phyloP scores from a whole-genome alignment of 352 stramenopile species.

The Phytopythium cucurbitacearum region DNA sequence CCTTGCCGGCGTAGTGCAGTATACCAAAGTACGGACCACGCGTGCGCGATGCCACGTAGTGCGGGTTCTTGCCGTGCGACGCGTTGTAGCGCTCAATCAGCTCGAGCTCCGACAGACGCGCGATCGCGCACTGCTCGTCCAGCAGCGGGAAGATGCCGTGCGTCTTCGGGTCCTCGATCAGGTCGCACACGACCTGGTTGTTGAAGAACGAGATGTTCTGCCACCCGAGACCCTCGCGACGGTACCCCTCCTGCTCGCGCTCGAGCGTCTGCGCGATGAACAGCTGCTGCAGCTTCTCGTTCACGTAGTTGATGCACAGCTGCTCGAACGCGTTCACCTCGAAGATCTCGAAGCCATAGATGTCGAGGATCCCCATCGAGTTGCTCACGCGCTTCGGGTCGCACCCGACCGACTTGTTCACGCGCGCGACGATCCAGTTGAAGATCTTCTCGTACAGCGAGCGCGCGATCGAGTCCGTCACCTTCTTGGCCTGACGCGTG shows the following conservation, averaged over 20 bases:
- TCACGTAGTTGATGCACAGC: slow-evolving; percentile 90
- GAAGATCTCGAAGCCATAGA: slow-evolving; percentile 91
- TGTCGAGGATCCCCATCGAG: slow-evolving; percentile 87
- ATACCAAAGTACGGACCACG: slow-evolving; percentile 74
- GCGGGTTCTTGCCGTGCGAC: slow-evolving; percentile 59
- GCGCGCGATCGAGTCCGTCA: slow-evolving; percentile 81
- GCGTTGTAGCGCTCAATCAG: slow-evolving; percentile 78
- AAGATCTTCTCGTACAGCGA: slow-evolving; percentile 90
- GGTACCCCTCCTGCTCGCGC: slow-evolving; percentile 77
- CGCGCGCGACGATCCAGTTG: slow-evolving; percentile 81
- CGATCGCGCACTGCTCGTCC: slow-evolving; percentile 77
- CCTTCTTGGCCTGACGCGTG: slow-evolving; percentile 71
- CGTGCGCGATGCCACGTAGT: slow-evolving; percentile 74
- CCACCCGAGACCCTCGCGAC: slow-evolving; percentile 68
- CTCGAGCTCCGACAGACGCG: slow-evolving; percentile 61
- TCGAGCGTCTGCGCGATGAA: slow-evolving; percentile 86
- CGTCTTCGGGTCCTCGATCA: slow-evolving; percentile 84
- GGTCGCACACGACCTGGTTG: slow-evolving; percentile 86
- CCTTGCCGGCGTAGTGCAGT: slow-evolving; percentile 81
- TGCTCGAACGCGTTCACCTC: slow-evolving; percentile 89
- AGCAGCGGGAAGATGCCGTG: slow-evolving; percentile 80
- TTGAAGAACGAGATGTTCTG: slow-evolving; percentile 81
- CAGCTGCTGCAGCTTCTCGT: slow-evolving; percentile 85
- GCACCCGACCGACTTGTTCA: slow-evolving; percentile 82
- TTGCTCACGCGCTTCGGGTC: slow-evolving; percentile 57